Base-by-base conservation (phyloP, 371 early-diverging fungal species). In the Mortierella sp. region DNA sequence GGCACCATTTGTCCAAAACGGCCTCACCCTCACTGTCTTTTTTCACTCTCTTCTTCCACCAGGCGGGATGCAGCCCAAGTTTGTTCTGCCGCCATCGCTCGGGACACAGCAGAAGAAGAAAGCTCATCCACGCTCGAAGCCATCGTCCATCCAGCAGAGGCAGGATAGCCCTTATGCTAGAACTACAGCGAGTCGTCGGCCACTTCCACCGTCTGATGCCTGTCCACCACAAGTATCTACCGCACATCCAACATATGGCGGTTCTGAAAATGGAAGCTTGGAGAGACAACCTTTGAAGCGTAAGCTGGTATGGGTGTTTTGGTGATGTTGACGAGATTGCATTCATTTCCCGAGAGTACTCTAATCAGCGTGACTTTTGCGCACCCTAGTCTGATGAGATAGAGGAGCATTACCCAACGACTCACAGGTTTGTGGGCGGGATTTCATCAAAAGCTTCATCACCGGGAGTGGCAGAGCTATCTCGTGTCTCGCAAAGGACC, bases 201-300 rank as follows among this genome's bases (percentile, higher is more conserved):
- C 27, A 10, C 28, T 7, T 12, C 2, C 7, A 10, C 2, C 14
- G 16, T 43, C 45, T 43, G 45, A 5, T 16, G 5, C 4, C 16
- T 23, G 3, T 3, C 24, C 30, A 16, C 28, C 30, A 13, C 51
- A 24, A 28, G 14, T n/a, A 16, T 27, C 30, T 2, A 50, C 27
- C n/a, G 6, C 24, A 5, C 14, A 4, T 30, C 51, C 39, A 23
- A 3, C 18, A 9, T 21, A n/a, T 24, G 27, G 8, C 6, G 28
- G 18, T 45, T 3, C 19, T 26, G 4, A 46, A n/a, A 3, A 31
- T n/a, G 14, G 16, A 18, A 9, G 16, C 16, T 24, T 12, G 28
- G 8, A n/a, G n/a, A 48, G 31, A 16, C 64, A 48, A 41, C 41
- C 58, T 18, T 23, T 51, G 12, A 65, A 65, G 54, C 66, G 58